These are phyloP conservation scores for Daldinia caldariorum DNA, from an alignment of 495 filamentous ascomycete species.

Conservation along the genomic window DNA sequence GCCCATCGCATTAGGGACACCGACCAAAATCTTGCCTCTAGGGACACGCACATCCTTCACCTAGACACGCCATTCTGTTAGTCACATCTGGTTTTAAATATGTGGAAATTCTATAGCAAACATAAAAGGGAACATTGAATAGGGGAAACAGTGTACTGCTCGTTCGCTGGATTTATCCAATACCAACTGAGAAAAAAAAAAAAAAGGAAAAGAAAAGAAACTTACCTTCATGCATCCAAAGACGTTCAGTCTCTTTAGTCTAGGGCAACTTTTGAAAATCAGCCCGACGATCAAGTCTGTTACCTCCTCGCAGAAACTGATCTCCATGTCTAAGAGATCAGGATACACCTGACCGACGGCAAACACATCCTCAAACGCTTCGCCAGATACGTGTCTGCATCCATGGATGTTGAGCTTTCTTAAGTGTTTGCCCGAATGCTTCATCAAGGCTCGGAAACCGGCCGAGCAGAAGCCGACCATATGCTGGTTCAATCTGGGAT, in stretches of 20 bases:
- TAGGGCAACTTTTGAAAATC: conserved; percentile 80
- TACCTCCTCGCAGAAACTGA: conserved; percentile 78
- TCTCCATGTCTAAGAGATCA: conserved; percentile 72
- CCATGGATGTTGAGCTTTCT: conserved; percentile 74
- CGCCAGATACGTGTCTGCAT: conserved; percentile 77
- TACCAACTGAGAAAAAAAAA: not conserved
- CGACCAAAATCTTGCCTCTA: conserved; percentile 77
- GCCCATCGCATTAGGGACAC: conserved; percentile 72
- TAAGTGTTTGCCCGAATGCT: conserved; percentile 75
- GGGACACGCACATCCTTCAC: conserved; percentile 76
- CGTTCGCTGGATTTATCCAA: not conserved
- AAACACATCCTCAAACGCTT: conserved; percentile 77
- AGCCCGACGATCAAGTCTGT: conserved; percentile 77
- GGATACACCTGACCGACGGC: conserved; percentile 67
- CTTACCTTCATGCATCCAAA: conserved; percentile 81
- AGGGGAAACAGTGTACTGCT: not conserved
- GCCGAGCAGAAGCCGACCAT: conserved; percentile 74
- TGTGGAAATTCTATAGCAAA: no score
- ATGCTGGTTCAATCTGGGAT: conserved; percentile 64
- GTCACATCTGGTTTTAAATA: not conserved
- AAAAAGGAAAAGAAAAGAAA: no score
- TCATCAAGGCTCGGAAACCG: conserved; percentile 83
- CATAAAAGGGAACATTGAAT: no score
- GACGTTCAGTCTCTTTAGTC: conserved; percentile 74
- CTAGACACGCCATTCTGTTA: conserved; percentile 33